Base-by-base conservation (phyloP, 805 yeast species). In the Saccharomyces jurei region DNA sequence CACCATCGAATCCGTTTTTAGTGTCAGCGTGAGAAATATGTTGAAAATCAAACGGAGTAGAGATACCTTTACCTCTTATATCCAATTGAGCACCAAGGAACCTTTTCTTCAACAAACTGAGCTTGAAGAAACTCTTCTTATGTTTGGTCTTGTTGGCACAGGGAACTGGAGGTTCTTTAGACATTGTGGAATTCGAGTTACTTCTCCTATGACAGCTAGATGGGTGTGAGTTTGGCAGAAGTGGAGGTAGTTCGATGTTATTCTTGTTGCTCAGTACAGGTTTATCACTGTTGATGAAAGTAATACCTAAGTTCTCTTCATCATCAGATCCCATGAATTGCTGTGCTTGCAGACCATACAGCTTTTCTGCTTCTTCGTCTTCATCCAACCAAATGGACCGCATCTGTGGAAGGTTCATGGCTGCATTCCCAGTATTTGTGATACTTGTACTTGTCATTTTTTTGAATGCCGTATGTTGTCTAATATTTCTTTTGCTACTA, bases 341-440 rank as follows among this genome's bases (percentile, higher is more conserved):
- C 46, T 61, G 63, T 1, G 63, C 64, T 52, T 67, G 69, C 13
- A 66, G 52, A 22, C 67, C 66, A 54, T 69, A 68, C 41, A 73
- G 61, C 54, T 73, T 73, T 44, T 65, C 68, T n/a, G 61, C 63
- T 41, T 66, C 68, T 46, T 66, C 62, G 50, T 72, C 76, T 46
- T 74, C 76, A 51, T 73, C 77, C 31, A 74, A 55, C 77, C 77
- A 74, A 51, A 73, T 73, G 27, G 77, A 74, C 52, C 68, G 70
- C 73, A 74, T 74, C 49, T 63, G 69, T 22, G 68, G 69, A 36
- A 63, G 44, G 44, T 36, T 36, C 44, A 36, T 36, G 25, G 6
- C 6, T 3, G 2, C 22, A 11, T 17, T 17, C 4, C 22, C 44
- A n/a, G 13, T 10, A 8, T 36, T 36, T 13, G 25, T 36, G 9